phyloP scores from a whole-genome alignment of 2,329 filamentous ascomycete genomes.

The Blastomyces percursus region DNA sequence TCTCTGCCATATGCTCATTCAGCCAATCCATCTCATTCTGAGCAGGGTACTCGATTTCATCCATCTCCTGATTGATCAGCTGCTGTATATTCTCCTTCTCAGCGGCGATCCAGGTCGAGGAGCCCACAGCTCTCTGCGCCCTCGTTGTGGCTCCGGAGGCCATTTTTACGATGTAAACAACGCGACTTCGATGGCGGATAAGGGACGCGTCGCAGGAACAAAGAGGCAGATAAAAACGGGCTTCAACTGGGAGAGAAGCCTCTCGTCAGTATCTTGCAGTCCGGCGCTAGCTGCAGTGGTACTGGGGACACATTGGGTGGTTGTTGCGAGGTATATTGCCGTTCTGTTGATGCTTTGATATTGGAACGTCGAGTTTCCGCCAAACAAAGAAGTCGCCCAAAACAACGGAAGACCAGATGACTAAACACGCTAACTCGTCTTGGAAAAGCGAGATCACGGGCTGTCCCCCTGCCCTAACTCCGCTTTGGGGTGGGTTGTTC shows the following conservation, averaged over 20 bases:
- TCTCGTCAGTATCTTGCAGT: background rate
- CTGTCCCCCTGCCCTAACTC: background rate
- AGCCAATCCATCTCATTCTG: conserved; percentile 95
- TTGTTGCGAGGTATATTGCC: background rate
- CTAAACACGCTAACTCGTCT: background rate
- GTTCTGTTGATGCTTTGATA: background rate
- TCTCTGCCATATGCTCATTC: conserved; percentile 95
- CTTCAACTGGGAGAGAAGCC: background rate
- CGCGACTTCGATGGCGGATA: conserved; percentile 10
- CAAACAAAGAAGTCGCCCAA: conserved; percentile 1
- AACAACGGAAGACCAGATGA: background rate
- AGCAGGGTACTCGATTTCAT: conserved; percentile 87
- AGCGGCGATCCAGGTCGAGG: conserved; percentile 70
- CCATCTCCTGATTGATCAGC: conserved; percentile 68
- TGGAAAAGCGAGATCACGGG: background rate
- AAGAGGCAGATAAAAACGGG: background rate
- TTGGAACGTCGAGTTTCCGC: background rate
- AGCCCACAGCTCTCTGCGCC: conserved; percentile 54
- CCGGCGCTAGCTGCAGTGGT: background rate
- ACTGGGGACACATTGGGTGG: background rate
- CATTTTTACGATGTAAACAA: conserved; percentile 34
- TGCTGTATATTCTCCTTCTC: conserved; percentile 70
- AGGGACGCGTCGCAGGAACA: background rate
- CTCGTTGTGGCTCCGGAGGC: conserved; percentile 29
- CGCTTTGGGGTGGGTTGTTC: background rate